Conservation (phyloP, 2,329 filamentous ascomycete species). For the Knufia petricola region DNA sequence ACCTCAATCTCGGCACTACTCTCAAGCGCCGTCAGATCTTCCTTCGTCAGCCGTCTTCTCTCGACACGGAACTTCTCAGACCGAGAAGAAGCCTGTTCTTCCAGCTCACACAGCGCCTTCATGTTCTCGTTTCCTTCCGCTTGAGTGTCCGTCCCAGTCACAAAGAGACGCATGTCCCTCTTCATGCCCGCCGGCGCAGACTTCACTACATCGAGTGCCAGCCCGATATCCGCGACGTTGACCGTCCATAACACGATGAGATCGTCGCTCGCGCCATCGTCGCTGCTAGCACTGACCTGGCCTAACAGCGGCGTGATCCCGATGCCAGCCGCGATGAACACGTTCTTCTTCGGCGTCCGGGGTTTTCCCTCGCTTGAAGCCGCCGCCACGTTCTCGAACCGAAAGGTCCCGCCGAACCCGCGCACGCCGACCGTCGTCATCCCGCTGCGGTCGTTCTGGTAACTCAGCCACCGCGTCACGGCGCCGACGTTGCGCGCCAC, state of each 20-base stretch:
- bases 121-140: constrained; percentile 25
- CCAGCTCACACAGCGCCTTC: constrained; percentile 31
- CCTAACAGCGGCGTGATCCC: constrained; percentile 75
- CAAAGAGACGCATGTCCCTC: constrained; percentile 48
- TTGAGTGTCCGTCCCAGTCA: constrained; percentile 43
- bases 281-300: constrained; percentile 42
- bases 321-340: constrained; percentile 68
- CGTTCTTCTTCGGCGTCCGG: constrained; percentile 32
- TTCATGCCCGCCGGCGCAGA: constrained; percentile 39
- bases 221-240: constrained; percentile 48
- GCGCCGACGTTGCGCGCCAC: constrained; percentile 60
- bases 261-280: constrained; percentile 25
- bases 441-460: constrained; percentile 42
- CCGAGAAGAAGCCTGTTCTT: constrained; percentile 6
- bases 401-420: constrained; percentile 63
- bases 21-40: constrained; percentile 36
- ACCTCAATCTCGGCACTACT: constrained; percentile 16
- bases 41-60: constrained; percentile 37
- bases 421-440: constrained; percentile 56
- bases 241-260: constrained; percentile 62
- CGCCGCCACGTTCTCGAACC: constrained; percentile 27
- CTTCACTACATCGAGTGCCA: constrained; percentile 53
- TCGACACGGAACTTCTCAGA: constrained; percentile 28
- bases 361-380: constrained; percentile 14
- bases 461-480: constrained; percentile 57